Conservation (phyloP, 306 rosid genomes). For the Malus domestica region DNA sequence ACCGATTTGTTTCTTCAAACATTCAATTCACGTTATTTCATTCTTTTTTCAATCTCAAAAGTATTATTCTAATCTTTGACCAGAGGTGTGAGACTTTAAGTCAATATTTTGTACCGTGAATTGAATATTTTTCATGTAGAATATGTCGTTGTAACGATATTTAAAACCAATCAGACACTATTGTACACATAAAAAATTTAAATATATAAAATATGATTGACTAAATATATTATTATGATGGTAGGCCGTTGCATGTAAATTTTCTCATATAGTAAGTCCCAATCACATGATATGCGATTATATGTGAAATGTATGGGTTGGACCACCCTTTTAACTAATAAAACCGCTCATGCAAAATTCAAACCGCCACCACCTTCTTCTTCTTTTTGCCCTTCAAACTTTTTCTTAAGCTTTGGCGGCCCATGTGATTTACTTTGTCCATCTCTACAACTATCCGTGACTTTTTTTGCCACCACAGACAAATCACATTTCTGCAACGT, state of each 20-base stretch:
- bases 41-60: neutral
- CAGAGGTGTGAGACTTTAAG: conserved; percentile 23
- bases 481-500: conserved; percentile 12
- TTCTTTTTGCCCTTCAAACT: neutral
- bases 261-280: neutral
- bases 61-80: neutral
- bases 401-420: neutral
- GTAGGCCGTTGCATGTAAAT: no score
- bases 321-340: conserved; percentile 14
- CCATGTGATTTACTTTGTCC: conserved; percentile 40
- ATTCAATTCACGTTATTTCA: neutral
- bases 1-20: no score
- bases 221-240: no score
- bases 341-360: conserved; percentile 21
- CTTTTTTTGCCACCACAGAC: conserved; percentile 24
- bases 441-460: conserved; percentile 37
- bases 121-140: no score
- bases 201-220: no score
- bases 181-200: no score
- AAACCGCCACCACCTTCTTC: neutral
- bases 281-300: conserved; percentile 42
- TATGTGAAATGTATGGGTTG: conserved; percentile 11
- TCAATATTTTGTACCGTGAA: no score
- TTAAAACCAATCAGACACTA: no score
- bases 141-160: no score